phyloP scores from a whole-genome alignment of 345 rosid species.

The Geranium rotundifolium region DNA sequence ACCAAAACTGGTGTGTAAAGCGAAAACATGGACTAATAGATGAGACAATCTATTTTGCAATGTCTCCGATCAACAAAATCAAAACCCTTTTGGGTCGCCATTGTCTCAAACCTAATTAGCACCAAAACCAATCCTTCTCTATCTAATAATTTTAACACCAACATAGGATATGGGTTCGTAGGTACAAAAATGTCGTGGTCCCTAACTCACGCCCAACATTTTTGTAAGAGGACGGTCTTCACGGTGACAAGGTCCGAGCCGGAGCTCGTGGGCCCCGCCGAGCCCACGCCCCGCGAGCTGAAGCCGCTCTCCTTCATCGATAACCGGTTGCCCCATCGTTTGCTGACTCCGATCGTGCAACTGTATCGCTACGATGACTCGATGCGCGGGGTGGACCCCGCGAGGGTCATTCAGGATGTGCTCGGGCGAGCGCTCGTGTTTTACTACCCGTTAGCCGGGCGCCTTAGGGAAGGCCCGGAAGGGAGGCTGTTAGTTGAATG shows the following conservation, averaged over 20 bases:
- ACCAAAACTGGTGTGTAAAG: too few species aligned
- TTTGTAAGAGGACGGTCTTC: conserved; percentile 19
- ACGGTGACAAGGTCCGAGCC: conserved; percentile 10
- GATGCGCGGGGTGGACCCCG: conserved; percentile 31
- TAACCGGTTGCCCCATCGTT: conserved; percentile 38
- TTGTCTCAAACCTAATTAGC: too few species aligned
- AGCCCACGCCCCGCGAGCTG: conserved; percentile 31
- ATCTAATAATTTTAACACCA: too few species aligned
- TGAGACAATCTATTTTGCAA: too few species aligned
- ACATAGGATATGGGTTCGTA: too few species aligned
- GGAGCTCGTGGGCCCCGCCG: conserved; percentile 21
- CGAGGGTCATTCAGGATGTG: conserved; percentile 26
- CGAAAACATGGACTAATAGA: too few species aligned
- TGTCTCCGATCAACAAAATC: too few species aligned
- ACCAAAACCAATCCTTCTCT: too few species aligned
- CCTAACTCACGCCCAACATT: too few species aligned
- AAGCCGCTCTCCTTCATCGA: conserved; percentile 49
- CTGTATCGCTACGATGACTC: conserved; percentile 21
- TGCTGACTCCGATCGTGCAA: conserved; percentile 24
- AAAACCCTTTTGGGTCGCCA: too few species aligned
- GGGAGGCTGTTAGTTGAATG: conserved; percentile 50
- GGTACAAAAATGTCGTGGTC: too few species aligned
- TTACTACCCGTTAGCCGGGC: conserved; percentile 52
- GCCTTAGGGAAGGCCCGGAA: too few species aligned
- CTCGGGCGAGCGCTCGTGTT: conserved; percentile 26